Conservation (phyloP, 257 asterid species). For the Solanum verrucosum region DNA sequence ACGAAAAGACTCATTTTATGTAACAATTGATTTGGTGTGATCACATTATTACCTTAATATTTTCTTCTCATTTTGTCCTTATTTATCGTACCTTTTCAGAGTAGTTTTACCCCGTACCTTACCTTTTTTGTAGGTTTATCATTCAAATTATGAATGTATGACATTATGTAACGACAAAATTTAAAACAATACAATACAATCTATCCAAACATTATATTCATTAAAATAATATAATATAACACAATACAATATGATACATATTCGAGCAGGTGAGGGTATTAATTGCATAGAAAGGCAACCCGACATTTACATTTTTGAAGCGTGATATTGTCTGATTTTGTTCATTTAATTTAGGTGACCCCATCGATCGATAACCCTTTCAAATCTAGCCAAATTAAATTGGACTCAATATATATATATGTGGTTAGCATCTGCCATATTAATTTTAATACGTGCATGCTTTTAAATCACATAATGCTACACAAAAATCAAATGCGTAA, state of each 20-base stretch:
- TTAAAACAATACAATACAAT: too few species aligned
- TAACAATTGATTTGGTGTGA: too few species aligned
- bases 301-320: background rate
- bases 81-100: too few species aligned
- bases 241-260: too few species aligned
- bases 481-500: background rate
- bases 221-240: too few species aligned
- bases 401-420: background rate
- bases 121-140: too few species aligned
- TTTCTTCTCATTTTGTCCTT: background rate
- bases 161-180: too few species aligned
- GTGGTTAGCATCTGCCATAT: background rate
- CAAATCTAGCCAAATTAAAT: background rate
- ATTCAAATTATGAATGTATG: too few species aligned
- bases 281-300: background rate
- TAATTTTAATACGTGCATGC: background rate
- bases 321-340: slow-evolving; percentile 1
- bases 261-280: background rate
- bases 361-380: background rate
- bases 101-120: too few species aligned
- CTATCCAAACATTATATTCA: too few species aligned
- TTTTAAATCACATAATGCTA: background rate
- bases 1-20: too few species aligned
- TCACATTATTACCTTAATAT: too few species aligned
- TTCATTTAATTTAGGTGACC: background rate